Conservation (phyloP, 1,284 basidiomycete species). For the Cryptococcus amylolentus region DNA sequence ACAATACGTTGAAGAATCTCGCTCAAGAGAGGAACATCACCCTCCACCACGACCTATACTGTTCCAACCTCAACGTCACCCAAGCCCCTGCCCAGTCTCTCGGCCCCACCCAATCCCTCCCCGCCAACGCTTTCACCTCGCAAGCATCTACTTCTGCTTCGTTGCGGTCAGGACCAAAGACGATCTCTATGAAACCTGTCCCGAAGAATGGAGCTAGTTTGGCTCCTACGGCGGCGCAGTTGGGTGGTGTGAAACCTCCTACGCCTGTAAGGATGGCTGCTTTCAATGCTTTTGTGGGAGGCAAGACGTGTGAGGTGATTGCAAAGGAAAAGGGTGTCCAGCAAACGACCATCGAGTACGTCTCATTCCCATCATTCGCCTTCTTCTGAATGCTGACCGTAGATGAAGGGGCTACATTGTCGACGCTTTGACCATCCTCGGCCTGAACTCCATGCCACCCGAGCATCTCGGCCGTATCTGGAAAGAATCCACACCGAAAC, state of each 20-base stretch:
- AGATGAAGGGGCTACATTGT: constrained; percentile 12
- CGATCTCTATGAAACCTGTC: background rate
- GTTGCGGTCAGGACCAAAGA: background rate
- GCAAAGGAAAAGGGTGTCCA: constrained; percentile 17
- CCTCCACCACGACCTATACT: constrained; percentile 15
- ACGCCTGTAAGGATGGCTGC: constrained; percentile 20
- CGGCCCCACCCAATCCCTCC: too few species aligned
- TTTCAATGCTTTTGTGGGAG: constrained; percentile 19
- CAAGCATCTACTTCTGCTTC: background rate
- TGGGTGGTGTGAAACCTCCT: constrained; percentile 3
- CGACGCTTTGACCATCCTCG: constrained; percentile 4
- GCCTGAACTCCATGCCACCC: background rate
- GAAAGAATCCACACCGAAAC: constrained; percentile 3
- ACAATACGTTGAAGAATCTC: constrained; percentile 15
- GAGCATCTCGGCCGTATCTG: constrained; percentile 7
- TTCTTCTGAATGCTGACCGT: background rate
- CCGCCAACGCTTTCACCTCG: too few species aligned
- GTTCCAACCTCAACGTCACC: constrained; percentile 11
- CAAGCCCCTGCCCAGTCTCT: background rate
- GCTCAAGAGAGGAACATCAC: constrained; percentile 15
- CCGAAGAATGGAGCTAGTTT: background rate
- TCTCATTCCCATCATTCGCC: background rate
- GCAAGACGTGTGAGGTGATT: constrained; percentile 17
- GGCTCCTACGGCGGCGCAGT: background rate
- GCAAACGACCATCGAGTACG: constrained; percentile 25